Evolutionary conservation across 768 basidiomycete species (phyloP), one percentile per base, ranked within the genome.

Genomic region (Nidularia pulvinata): DNA sequence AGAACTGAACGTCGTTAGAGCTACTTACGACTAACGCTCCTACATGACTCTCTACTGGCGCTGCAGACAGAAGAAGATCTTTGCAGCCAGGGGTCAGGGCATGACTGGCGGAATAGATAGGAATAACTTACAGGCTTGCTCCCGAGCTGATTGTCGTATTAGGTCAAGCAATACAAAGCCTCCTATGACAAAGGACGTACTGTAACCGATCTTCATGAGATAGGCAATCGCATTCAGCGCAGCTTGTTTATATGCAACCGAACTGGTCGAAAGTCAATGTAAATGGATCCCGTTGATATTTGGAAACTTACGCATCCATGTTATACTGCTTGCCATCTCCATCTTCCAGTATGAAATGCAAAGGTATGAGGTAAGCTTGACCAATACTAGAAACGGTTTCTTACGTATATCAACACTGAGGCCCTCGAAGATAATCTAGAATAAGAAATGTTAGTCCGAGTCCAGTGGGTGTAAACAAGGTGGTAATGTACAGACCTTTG

Each of bases 211-310:
- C 82, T 88, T 88, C 71, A 77, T 73, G 44, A 92, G 73, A 65
- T 92, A 91, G 2, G 80, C 78, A 49, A 92, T 91, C 2, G 86
- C 80, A 59, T 90, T 90, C 51, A 90, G 69, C 0, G 89, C 87
- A 5, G 90, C 89, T 68, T 89, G 88, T 63, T 91, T 90, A 65
- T 88, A 91, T 2, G 90, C 89, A 14, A 88, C 86, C 19, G 88
- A 82, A 0, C 85, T 87, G n/a, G 35, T 1, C 16, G 7, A n/a
- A 49, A 45, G 43, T 39, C 5, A 50, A 22, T 2, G 43, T 39
- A 25, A 46, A 13, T 5, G 3, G 39, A 9, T 16, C 5, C 11
- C 14, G 37, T n/a, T 25, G 7, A 1, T 13, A 19, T 42, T 14
- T 22, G 25, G 43, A 10, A 19, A 59, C 81, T 61, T 65, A 88